phyloP scores from a whole-genome alignment of 179 eudicot genomes.

The Sideroxylon spinosum region DNA sequence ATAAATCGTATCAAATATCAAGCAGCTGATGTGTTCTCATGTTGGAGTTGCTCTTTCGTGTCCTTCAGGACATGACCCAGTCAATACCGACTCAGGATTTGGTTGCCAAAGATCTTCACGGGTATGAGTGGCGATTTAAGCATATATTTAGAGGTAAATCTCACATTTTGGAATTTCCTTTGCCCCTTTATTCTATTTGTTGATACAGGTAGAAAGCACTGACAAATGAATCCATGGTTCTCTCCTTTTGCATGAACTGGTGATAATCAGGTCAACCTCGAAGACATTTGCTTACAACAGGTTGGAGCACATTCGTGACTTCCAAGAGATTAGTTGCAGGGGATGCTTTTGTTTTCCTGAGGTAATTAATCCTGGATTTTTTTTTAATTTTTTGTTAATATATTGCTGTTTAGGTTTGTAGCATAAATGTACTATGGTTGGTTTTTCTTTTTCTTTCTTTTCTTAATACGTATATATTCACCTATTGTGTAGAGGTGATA shows the following conservation, averaged over 20 bases:
- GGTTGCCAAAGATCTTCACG: constrained; percentile 81
- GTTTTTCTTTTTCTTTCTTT: too few species aligned
- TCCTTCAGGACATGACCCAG: constrained; percentile 69
- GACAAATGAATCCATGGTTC: neutral
- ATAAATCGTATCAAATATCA: neutral
- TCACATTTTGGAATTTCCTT: neutral
- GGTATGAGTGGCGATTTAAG: constrained; percentile 85
- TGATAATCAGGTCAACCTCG: constrained; percentile 72
- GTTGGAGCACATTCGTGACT: constrained; percentile 89
- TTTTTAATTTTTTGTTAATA: neutral
- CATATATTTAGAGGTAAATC: constrained; percentile 76
- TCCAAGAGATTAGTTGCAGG: constrained; percentile 85
- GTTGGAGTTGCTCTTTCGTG: constrained; percentile 12
- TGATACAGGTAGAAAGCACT: neutral
- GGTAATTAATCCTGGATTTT: constrained; percentile 38
- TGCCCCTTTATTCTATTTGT: neutral
- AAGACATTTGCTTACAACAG: constrained; percentile 94
- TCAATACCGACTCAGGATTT: constrained; percentile 76
- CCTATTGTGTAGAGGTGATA: constrained; percentile 52
- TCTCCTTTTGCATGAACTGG: neutral
- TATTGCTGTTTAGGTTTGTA: neutral
- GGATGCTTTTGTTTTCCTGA: constrained; percentile 84
- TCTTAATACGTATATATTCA: too few species aligned
- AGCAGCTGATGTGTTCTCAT: constrained; percentile 5
- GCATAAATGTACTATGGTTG: too few species aligned